These are phyloP conservation scores for Anastatica hierochuntica DNA, from an alignment of 345 rosid genomes.

Conservation along the genomic window DNA sequence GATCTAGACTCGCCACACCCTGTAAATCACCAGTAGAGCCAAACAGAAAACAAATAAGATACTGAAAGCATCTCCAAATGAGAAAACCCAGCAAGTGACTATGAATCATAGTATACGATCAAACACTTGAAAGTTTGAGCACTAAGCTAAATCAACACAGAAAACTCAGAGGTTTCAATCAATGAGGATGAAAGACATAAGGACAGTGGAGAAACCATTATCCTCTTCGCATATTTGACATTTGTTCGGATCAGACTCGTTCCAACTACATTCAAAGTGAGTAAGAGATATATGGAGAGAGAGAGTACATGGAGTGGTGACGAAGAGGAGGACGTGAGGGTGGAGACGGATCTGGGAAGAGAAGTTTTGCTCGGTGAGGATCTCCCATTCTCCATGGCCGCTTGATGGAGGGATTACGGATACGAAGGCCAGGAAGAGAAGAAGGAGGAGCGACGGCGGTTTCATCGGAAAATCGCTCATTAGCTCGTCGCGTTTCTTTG, in stretches of 20 bases:
- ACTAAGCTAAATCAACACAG: too few species aligned
- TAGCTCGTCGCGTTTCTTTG: slow-evolving; percentile 15
- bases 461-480: slow-evolving; percentile 20
- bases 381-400: slow-evolving; percentile 44
- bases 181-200: too few species aligned
- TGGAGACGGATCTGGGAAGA: slow-evolving; percentile 79
- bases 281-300: neutral
- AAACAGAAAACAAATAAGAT: neutral
- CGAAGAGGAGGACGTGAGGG: slow-evolving; percentile 59
- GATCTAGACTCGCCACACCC: slow-evolving; percentile 94
- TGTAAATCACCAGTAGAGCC: slow-evolving; percentile 11
- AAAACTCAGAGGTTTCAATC: too few species aligned
- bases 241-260: too few species aligned
- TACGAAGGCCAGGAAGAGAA: slow-evolving; percentile 1
- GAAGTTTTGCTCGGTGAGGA: slow-evolving; percentile 60
- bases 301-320: slow-evolving; percentile 63
- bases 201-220: too few species aligned
- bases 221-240: too few species aligned
- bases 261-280: too few species aligned
- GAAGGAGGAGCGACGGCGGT: slow-evolving; percentile 12
- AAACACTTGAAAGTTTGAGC: too few species aligned
- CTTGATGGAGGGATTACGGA: neutral
- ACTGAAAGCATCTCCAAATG: neutral
- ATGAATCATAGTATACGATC: too few species aligned
- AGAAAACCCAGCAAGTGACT: too few species aligned